A percentile compares a stretch with the other conserved stretches of the same genome.
Evolutionary conservation across 2,329 filamentous ascomycete genomes (phyloP).

Genomic region (Neofusicoccum cordaticola): DNA sequence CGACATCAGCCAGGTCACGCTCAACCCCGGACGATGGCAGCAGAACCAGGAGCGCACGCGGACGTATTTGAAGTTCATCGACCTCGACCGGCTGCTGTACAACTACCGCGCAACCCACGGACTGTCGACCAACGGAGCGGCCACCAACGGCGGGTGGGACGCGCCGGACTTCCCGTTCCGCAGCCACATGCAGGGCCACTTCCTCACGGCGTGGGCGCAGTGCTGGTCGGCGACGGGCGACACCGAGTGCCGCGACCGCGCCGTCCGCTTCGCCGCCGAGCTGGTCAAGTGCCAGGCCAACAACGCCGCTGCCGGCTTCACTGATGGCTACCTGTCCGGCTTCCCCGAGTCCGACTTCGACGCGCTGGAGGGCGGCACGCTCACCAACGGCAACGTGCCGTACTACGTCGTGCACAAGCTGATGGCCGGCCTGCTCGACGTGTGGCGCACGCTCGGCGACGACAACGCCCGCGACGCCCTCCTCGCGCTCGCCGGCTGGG

Average conservation of each 20-base stretch:
- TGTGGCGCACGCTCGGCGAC: constrained; percentile 47
- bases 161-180: constrained; percentile 55
- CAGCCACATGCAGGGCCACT: constrained; percentile 52
- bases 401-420: constrained; percentile 58
- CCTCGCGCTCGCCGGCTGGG: constrained; percentile 48
- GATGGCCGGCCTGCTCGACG: constrained; percentile 51
- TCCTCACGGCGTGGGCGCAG: constrained; percentile 50
- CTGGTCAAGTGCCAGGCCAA: constrained; percentile 53
- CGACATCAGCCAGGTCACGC: constrained; percentile 40
- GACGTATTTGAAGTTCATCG: constrained; percentile 46
- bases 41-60: constrained; percentile 50
- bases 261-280: constrained; percentile 46
- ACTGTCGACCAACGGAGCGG: constrained; percentile 47
- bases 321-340: constrained; percentile 48
- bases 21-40: constrained; percentile 40
- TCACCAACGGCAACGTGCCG: constrained; percentile 51
- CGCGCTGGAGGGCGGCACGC: constrained; percentile 43
- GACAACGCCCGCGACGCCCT: constrained; percentile 44
- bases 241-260: constrained; percentile 45
- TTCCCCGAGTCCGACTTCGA: constrained; percentile 54
- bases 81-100: constrained; percentile 49
- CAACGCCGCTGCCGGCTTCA: constrained; percentile 46
- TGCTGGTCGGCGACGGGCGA: constrained; percentile 48
- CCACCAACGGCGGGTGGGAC: constrained; percentile 53
- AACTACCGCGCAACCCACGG: constrained; percentile 49